Base-by-base conservation (phyloP, 768 basidiomycete genomes). In the Termitomyces heimii region DNA sequence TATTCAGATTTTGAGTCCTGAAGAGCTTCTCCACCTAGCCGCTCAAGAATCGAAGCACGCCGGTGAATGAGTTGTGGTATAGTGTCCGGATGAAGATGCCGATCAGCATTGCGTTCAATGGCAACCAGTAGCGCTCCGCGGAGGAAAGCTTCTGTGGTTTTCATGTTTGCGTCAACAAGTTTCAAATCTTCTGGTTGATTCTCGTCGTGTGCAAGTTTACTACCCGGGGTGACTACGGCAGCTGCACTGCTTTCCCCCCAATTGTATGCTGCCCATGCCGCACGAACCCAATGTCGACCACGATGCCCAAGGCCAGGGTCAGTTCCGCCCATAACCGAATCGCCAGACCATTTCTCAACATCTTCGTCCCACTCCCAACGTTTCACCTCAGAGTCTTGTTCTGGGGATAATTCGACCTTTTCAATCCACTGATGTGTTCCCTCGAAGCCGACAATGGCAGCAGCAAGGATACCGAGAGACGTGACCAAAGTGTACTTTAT, bases 361-460 rank as follows among this genome's bases (percentile, higher is more conserved):
- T 86, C 82, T 3, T 76, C 65, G 65, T 85, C 78, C 89, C 88
- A 90, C 64, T 85, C 82, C 83, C 84, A 91, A 57, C 72, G 75
- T 47, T 71, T 72, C 16, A 72, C 72, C 45, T 85, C 83, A 39
- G 75, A 69, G 61, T 89, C 84, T 42, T 62, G 61, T 50, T 85
- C 79, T 13, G 77, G 65, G 10, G 71, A 65, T 55, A 77, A 66
- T 57, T 76, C 80, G 37, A 80, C 70, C 32, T 78, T 74, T 68
- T 90, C 88, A 16, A 88, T 83, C 76, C 80, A 89, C 50, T 80
- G 60, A 62, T 90, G 88, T 7, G 77, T 68, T 16, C 73, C 78
- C 60, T 84, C 83, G 62, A 78, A 85, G n/a, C 72, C 75, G 0
- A 78, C 69, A 58, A 70, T 70, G 31, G 77, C 71, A n/a, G 78